Percentiles rank a stretch among this genome's conserved stretches.
Conservation (phyloP, 2,329 filamentous ascomycete species). For the Alternaria sp. region DNA sequence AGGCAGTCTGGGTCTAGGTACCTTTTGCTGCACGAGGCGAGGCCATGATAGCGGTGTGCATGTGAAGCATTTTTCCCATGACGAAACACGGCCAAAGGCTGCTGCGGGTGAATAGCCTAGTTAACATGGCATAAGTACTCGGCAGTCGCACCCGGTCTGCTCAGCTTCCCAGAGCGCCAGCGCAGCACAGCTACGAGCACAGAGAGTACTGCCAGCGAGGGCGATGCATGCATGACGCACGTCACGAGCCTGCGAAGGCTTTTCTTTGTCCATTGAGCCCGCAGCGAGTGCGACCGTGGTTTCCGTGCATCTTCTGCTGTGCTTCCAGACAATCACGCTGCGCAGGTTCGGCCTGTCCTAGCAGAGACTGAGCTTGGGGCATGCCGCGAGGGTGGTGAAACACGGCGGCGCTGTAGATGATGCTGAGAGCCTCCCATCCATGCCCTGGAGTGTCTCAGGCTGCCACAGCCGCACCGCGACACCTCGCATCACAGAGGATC, state of each 20-base stretch:
- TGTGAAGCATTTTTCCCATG: constrained; percentile 17
- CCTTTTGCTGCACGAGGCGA: constrained; percentile 27
- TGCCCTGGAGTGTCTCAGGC: constrained; percentile 42
- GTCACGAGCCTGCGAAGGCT: constrained; percentile 24
- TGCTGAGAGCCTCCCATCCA: constrained; percentile 36
- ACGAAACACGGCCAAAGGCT: constrained; percentile 9
- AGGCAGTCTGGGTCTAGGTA: not conserved
- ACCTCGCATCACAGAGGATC: constrained; percentile 30
- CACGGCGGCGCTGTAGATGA: constrained; percentile 39
- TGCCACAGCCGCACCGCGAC: constrained; percentile 16
- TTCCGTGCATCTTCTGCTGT: constrained; percentile 10
- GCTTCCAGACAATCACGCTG: constrained; percentile 10
- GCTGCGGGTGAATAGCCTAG: constrained; percentile 2
- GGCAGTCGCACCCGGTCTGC: constrained; percentile 19
- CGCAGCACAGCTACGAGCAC: constrained; percentile 37
- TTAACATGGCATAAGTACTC: not conserved
- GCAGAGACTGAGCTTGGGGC: constrained; percentile 17
- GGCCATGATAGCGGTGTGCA: constrained; percentile 33
- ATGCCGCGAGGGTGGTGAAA: constrained; percentile 43
- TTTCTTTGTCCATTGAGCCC: constrained; percentile 5
- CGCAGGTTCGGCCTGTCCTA: not conserved
- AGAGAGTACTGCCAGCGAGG: constrained; percentile 27
- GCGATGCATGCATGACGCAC: constrained; percentile 26
- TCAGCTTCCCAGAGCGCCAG: constrained; percentile 30
- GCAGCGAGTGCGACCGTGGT: constrained; percentile 16